These are phyloP conservation scores for Chalara sp. DNA, from an alignment of 2,329 filamentous ascomycete species.

Conservation along the genomic window DNA sequence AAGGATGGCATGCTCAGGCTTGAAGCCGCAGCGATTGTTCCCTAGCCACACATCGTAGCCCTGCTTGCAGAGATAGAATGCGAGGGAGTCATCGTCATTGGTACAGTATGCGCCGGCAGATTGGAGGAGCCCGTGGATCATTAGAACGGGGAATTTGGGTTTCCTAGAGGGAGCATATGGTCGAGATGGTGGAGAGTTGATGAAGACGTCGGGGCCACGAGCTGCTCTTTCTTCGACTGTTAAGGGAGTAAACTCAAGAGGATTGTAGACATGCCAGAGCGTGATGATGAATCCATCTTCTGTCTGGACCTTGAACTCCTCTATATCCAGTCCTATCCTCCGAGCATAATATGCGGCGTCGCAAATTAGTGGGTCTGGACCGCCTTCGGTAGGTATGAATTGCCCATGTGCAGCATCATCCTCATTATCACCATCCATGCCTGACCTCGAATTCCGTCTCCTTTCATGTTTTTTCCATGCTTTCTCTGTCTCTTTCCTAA, in stretches of 20 bases:
- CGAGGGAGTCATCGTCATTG: slow-evolving; percentile 83
- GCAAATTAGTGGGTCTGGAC: slow-evolving; percentile 69
- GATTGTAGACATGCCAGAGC: slow-evolving; percentile 85
- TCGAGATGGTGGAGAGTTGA: slow-evolving; percentile 32
- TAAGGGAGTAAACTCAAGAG: slow-evolving; percentile 58
- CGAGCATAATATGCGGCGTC: slow-evolving; percentile 83
- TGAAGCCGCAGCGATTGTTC: slow-evolving; percentile 85
- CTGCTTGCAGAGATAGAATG: slow-evolving; percentile 86
- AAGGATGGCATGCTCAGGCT: slow-evolving; percentile 67
- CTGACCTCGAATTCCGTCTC: slow-evolving; percentile 30
- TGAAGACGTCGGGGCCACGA: slow-evolving; percentile 58
- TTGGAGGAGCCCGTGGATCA: slow-evolving; percentile 86
- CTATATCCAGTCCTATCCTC: slow-evolving; percentile 79
- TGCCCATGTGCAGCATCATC: slow-evolving; percentile 35
- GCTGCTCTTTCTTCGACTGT: slow-evolving; percentile 41
- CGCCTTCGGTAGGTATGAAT: slow-evolving; percentile 71
- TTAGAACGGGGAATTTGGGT: slow-evolving; percentile 69
- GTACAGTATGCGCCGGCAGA: slow-evolving; percentile 82
- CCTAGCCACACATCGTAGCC: slow-evolving; percentile 95
- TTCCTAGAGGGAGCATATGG: slow-evolving; percentile 22
- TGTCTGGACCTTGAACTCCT: slow-evolving; percentile 78
- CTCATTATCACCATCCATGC: slow-evolving; percentile 29
- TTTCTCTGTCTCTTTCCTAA: slow-evolving; percentile 49
- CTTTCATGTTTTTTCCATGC: slow-evolving; percentile 49
- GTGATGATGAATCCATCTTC: slow-evolving; percentile 90